Percentiles rank a stretch among this genome's conserved stretches.
Conservation (phyloP, 768 basidiomycete genomes). For the Boletus huronensis region DNA sequence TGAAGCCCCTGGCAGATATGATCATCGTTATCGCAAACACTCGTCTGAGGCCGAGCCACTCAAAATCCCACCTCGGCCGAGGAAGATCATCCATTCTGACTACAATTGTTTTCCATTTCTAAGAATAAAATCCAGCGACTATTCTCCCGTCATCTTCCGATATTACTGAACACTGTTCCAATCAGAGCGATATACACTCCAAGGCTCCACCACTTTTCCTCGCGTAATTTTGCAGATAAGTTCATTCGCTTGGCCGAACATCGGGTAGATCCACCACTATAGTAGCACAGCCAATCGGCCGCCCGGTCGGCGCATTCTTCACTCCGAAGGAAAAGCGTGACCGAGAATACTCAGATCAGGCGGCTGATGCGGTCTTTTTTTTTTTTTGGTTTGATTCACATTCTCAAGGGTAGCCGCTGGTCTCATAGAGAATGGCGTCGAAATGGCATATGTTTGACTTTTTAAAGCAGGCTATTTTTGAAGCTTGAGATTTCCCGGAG, state of each 20-base stretch:
- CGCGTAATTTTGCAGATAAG: background rate
- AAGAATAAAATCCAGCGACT: background rate
- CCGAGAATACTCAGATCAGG: background rate
- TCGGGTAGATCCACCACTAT: background rate
- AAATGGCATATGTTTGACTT: background rate
- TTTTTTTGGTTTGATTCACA: conserved; percentile 3
- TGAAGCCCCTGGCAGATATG: background rate
- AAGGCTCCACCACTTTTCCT: background rate
- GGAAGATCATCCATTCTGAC: background rate
- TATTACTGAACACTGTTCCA: no score
- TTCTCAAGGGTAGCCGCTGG: conserved; percentile 8
- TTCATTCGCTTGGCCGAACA: conserved; percentile 8
- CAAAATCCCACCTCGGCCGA: conserved; percentile 6
- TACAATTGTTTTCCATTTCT: background rate
- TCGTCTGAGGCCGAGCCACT: background rate
- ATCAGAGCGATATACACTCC: no score
- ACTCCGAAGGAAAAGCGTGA: conserved; percentile 3
- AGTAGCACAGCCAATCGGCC: conserved; percentile 16
- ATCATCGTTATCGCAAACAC: conserved; percentile 1
- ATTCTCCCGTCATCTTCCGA: conserved; percentile 2
- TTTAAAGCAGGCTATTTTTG: background rate
- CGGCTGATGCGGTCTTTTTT: background rate
- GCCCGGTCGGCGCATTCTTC: conserved; percentile 5
- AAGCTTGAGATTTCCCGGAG: background rate
- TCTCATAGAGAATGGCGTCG: background rate